Evolutionary conservation across 805 yeast genomes (phyloP).

Genomic region (Candida nanaspora): DNA sequence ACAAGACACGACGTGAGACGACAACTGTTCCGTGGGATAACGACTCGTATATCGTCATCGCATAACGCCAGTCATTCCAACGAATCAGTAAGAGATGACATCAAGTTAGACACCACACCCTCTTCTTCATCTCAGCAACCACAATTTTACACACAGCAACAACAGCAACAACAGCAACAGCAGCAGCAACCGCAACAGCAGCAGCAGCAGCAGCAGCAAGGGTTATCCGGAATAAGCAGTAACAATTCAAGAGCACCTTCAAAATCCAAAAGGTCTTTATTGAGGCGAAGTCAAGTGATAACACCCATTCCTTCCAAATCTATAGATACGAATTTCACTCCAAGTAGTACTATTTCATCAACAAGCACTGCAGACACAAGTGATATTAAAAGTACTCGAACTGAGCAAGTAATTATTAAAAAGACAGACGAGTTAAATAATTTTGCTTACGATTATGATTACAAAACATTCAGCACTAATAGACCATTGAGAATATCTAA

Average conservation of each 20-base stretch:
- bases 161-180: constrained; percentile 3
- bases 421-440: constrained; percentile 17
- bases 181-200: constrained; percentile 6
- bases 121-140: background rate
- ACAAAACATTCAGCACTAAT: constrained; percentile 25
- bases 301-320: constrained; percentile 18
- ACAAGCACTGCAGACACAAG: constrained; percentile 8
- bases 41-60: constrained; percentile 20
- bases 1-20: constrained; percentile 24
- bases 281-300: constrained; percentile 13
- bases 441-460: constrained; percentile 28
- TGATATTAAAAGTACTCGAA: constrained; percentile 5
- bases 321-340: constrained; percentile 11
- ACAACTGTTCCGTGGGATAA: constrained; percentile 27
- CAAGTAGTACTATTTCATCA: constrained; percentile 16
- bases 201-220: background rate
- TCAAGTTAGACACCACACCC: constrained; percentile 5
- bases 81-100: constrained; percentile 8
- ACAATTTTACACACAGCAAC: background rate
- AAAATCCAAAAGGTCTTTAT: constrained; percentile 6
- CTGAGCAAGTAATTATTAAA: constrained; percentile 18
- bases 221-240: background rate
- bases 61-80: constrained; percentile 9
- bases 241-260: constrained; percentile 1
- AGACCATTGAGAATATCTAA: constrained; percentile 27